Evolutionary conservation across 1,139 yeast species (phyloP), one percentile per base, ranked within the genome.

Genomic region (Hanseniaspora sp.): DNA sequence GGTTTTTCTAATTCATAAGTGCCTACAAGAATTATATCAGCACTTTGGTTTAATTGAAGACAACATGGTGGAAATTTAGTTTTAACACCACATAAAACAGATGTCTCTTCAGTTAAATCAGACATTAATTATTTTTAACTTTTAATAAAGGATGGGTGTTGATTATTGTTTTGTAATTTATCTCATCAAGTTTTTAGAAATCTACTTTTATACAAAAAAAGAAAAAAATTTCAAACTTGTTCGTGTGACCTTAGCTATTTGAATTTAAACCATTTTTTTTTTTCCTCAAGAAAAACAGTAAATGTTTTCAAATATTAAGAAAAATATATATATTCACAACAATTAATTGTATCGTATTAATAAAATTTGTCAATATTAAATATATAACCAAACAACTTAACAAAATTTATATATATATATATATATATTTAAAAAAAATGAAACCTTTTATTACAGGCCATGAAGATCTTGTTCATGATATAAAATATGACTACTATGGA

Each of bases 401-500:
- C n/a, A 13, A n/a, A 7, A 13, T 37, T 11, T n/a, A 28, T 53
- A 53, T 51, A 49, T 57, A 59, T 11, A 29, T n/a, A 28, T 53
- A 53, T 51, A 49, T 57, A 59, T 11, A 23, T 23, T 23, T n/a
- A n/a, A n/a, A n/a, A 23, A 23, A 23, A 23, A 74, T 77, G 72
- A 75, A 80, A 62, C 87, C 95, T 6, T 83, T 90, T 62, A 75
- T 82, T 31, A 84, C 96, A 0, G 94, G 95, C 29, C 96, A 90
- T 67, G 95, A 86, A 64, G 97, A 90, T 66, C 75, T 90, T 58
- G 79, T 90, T 53, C 95, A 88, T 63, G 96, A 88, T 63, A 79
- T 87, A 43, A 82, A 86, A 38, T 90, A 88, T 66, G 95, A 86
- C 67, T 88, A 83, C 67, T 90, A 90, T 64, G 97, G 97, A 2